Base-by-base conservation (phyloP, 2,329 filamentous ascomycete genomes). In the Neofusicoccum cordaticola region DNA sequence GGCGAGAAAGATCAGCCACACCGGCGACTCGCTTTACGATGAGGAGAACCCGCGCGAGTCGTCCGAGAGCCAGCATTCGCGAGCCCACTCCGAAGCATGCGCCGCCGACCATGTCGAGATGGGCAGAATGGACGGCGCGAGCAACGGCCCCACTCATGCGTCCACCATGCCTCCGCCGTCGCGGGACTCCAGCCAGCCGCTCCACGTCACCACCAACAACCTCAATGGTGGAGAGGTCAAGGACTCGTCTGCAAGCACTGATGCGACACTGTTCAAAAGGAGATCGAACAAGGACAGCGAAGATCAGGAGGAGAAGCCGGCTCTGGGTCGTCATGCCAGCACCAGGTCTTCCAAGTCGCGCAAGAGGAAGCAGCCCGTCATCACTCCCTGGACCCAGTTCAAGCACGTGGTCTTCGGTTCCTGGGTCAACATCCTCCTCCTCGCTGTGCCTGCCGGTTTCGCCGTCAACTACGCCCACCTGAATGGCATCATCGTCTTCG, bases 351-450 rank as follows among this genome's bases (percentile, higher is more conserved):
- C 45, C 31, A 62, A 51, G 45, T 50, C 34, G 13, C 50, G 51
- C 27, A 64, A 44, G 27, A 58, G 48, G 52, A 63, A 64, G 31
- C 41, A 51, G 45, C 60, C 53, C 13, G 31, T 74, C 74, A 7
- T 75, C n/a, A 73, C 62, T 56, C 62, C 62, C 11, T 64, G 71
- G 19, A 65, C 68, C 4, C 90, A 93, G 76, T 76, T 93, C 56
- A 86, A 88, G 69, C 87, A 90, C 17, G 93, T 92, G 0, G 70
- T 96, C 3, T 85, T 96, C 69, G 89, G 86, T 71, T 95, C 91
- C 0, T 96, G 91, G 87, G 90, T 97, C 79, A 97, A 97, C 73
- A 73, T 96, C 27, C 80, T 97, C 31, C 81, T 97, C 22, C 61
- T 97, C 15, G 87, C 89, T 22, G 92, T 91, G 0, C 93, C 93